A percentile compares a stretch with the other conserved stretches of the same genome.
phyloP scores from a whole-genome alignment of 1,284 basidiomycete genomes.

The Pholiota adiposa region DNA sequence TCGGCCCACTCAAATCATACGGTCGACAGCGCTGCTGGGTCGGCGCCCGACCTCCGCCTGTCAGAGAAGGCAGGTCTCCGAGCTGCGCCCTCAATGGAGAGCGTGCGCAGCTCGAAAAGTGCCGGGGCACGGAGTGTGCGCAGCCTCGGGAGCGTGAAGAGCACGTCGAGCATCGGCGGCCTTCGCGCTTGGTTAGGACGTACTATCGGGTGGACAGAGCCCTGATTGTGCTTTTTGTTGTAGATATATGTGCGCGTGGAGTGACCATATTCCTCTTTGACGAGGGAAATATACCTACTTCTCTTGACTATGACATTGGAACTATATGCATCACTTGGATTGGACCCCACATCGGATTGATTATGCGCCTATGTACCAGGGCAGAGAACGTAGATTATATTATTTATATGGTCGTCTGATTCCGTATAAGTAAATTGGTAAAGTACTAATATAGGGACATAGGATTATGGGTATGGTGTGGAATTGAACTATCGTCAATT shows the following conservation, averaged over 20 bases:
- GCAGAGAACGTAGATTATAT: conserved; percentile 11
- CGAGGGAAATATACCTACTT: not conserved
- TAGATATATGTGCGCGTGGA: not conserved
- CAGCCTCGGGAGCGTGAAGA: conserved; percentile 46
- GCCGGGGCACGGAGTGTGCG: conserved; percentile 42
- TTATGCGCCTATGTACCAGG: conserved; percentile 1
- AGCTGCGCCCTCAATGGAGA: conserved; percentile 47
- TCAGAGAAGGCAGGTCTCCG: conserved; percentile 27
- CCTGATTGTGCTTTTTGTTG: conserved; percentile 10
- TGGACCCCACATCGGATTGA: not conserved
- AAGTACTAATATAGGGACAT: conserved; percentile 2
- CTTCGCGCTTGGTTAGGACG: conserved; percentile 42
- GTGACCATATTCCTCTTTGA: not conserved
- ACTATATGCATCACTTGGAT: conserved; percentile 2
- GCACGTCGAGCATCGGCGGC: conserved; percentile 42
- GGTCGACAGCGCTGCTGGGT: conserved; percentile 9
- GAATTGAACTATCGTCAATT: not conserved
- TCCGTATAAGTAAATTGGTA: not conserved
- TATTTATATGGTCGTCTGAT: conserved; percentile 6
- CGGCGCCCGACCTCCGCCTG: conserved; percentile 17
- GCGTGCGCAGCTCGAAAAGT: conserved; percentile 43
- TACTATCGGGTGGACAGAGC: conserved; percentile 25
- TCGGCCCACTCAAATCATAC: not conserved
- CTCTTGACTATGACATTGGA: conserved; percentile 8
- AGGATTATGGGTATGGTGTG: not conserved